Percentiles rank a stretch among this genome's conserved stretches.
These are phyloP conservation scores for Gossypium stocksii DNA, from an alignment of 345 rosid genomes.

Conservation along the genomic window DNA sequence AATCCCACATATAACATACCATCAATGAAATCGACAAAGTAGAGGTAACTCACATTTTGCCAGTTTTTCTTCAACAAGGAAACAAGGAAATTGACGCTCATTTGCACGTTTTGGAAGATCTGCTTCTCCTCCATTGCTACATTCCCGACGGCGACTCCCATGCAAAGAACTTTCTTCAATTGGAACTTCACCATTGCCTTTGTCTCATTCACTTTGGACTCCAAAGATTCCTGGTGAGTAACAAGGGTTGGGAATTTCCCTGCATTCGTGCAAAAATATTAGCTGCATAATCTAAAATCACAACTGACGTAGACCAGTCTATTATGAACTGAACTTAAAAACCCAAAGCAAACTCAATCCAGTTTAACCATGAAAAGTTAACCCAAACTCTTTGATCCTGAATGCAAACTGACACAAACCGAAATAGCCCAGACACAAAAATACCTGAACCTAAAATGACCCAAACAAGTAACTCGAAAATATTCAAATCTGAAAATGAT, in stretches of 20 bases:
- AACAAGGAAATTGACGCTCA: constrained; percentile 76
- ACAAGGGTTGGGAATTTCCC: constrained; percentile 83
- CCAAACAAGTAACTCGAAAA: no score
- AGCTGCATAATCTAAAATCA: neutral
- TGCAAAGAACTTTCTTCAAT: constrained; percentile 61
- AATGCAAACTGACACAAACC: no score
- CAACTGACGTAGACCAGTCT: neutral
- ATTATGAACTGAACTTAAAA: no score
- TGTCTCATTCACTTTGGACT: constrained; percentile 68
- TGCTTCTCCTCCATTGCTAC: constrained; percentile 71
- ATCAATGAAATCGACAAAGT: neutral
- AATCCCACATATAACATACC: neutral
- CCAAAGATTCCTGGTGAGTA: constrained; percentile 66
- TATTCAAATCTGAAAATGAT: no score
- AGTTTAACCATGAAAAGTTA: no score
- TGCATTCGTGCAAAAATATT: constrained; percentile 16
- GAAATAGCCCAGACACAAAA: no score
- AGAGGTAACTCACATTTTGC: constrained; percentile 56
- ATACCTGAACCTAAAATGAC: no score
- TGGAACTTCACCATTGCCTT: constrained; percentile 81
- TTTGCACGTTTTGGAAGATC: constrained; percentile 74
- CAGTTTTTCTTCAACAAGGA: constrained; percentile 77
- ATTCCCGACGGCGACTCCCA: constrained; percentile 81
- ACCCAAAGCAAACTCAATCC: no score
- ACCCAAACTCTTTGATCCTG: no score